phyloP scores from a whole-genome alignment of 805 yeast genomes.

The Hagleromyces aurorensis region DNA sequence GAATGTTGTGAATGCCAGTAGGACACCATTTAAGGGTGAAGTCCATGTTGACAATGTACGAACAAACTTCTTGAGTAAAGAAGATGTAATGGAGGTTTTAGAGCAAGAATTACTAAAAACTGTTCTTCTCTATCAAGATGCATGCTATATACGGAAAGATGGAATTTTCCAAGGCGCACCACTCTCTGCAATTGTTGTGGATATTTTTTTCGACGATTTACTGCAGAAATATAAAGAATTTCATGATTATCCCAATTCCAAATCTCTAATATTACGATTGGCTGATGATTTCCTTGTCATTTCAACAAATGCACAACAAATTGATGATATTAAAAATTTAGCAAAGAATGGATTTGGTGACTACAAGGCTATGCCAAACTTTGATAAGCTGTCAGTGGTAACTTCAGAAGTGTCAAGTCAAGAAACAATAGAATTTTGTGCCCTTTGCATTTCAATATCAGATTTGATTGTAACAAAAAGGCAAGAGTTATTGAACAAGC shows the following conservation, averaged over 20 bases:
- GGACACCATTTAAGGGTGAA: slow-evolving; percentile 8
- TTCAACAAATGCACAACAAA: slow-evolving; percentile 35
- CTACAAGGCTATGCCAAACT: slow-evolving; percentile 37
- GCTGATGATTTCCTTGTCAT: slow-evolving; percentile 85
- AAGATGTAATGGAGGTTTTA: slow-evolving; percentile 40
- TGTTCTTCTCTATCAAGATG: slow-evolving; percentile 33
- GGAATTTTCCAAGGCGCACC: slow-evolving; percentile 87
- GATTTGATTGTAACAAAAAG: slow-evolving; percentile 33
- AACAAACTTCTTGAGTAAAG: slow-evolving; percentile 33
- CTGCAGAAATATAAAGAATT: slow-evolving; percentile 32
- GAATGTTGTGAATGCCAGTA: slow-evolving; percentile 17
- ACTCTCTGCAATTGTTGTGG: slow-evolving; percentile 67
- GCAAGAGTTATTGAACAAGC: slow-evolving; percentile 14
- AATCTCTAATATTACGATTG: slow-evolving; percentile 45
- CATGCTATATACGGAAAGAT: slow-evolving; percentile 39
- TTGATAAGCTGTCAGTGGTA: slow-evolving; percentile 32
- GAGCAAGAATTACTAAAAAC: slow-evolving; percentile 48
- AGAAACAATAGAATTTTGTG: slow-evolving; percentile 35
- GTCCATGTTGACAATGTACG: slow-evolving; percentile 29
- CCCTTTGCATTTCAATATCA: slow-evolving; percentile 31
- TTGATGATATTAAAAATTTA: slow-evolving; percentile 25
- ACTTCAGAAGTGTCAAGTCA: slow-evolving; percentile 14
- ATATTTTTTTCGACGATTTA: slow-evolving; percentile 59
- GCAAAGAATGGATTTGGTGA: slow-evolving; percentile 35
- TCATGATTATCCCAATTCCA: slow-evolving; percentile 19